phyloP scores from a whole-genome alignment of 768 basidiomycete species.

The Antrodiella citrinella region DNA sequence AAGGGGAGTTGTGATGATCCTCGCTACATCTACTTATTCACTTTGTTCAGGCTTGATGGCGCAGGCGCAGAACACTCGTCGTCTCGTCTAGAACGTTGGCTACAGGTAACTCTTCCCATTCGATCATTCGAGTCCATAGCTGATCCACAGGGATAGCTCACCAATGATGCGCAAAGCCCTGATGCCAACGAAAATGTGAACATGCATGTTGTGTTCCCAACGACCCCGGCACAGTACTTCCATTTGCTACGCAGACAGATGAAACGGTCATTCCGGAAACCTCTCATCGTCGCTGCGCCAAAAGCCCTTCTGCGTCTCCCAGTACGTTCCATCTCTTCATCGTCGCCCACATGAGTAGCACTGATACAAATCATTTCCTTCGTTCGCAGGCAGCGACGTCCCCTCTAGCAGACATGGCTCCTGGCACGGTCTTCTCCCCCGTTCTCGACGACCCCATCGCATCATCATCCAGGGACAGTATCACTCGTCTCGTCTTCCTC shows the following conservation, averaged over 20 bases:
- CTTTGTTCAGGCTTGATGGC: conserved; percentile 50
- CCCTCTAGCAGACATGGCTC: conserved; percentile 47
- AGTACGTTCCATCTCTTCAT: conserved; percentile 34
- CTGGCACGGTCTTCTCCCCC: conserved; percentile 56
- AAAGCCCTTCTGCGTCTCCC: conserved; percentile 76
- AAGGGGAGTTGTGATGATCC: not conserved
- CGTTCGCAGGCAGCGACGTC: conserved; percentile 63
- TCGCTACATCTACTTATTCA: not conserved
- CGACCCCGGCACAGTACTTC: conserved; percentile 89
- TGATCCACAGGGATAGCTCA: conserved; percentile 41
- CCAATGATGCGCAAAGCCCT: conserved; percentile 53
- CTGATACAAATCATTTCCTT: too few species aligned
- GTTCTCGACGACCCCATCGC: conserved; percentile 49
- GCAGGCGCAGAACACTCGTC: conserved; percentile 94
- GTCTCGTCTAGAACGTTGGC: conserved; percentile 78
- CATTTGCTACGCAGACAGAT: conserved; percentile 86
- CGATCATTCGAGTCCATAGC: not conserved
- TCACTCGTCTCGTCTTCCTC: conserved; percentile 63
- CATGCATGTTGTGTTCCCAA: conserved; percentile 80
- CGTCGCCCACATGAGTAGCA: not conserved
- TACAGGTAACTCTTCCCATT: conserved; percentile 49
- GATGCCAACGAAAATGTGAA: conserved; percentile 51
- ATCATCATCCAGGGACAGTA: conserved; percentile 24
- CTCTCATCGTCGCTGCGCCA: conserved; percentile 75
- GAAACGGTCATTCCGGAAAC: conserved; percentile 78